Evolutionary conservation across 2,329 filamentous ascomycete genomes (phyloP).

Genomic region (Mollisia scopiformis): DNA sequence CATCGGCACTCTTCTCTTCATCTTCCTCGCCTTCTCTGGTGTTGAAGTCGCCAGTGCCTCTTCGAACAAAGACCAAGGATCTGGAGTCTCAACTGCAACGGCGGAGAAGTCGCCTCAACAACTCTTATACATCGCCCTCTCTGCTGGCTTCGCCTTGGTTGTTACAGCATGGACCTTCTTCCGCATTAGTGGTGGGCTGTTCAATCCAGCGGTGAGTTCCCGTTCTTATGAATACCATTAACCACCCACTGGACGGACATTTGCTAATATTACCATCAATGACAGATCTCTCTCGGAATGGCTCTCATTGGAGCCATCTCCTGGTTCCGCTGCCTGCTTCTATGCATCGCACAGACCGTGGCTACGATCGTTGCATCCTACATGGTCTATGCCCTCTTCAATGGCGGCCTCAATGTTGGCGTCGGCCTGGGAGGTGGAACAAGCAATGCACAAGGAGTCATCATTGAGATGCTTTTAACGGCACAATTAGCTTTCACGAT

Average conservation of each 20-base stretch:
- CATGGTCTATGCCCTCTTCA: constrained; percentile 46
- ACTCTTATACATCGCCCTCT: constrained; percentile 34
- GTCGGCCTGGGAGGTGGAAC: constrained; percentile 45
- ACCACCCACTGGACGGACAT: too few species aligned
- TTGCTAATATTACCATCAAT: background rate
- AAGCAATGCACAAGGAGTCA: constrained; percentile 47
- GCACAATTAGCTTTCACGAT: constrained; percentile 52
- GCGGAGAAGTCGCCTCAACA: constrained; percentile 13
- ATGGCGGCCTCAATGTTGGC: constrained; percentile 45
- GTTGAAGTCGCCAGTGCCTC: constrained; percentile 29
- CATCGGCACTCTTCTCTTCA: constrained; percentile 49
- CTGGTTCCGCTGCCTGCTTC: constrained; percentile 35
- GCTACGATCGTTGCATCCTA: constrained; percentile 44
- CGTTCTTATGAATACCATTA: background rate
- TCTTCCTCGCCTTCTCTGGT: constrained; percentile 36
- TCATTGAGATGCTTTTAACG: constrained; percentile 53
- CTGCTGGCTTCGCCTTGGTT: constrained; percentile 39
- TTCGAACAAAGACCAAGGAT: constrained; percentile 37
- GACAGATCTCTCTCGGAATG: constrained; percentile 42
- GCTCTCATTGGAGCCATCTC: constrained; percentile 41
- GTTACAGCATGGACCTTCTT: constrained; percentile 52
- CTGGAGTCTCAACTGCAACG: constrained; percentile 23
- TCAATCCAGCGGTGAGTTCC: constrained; percentile 49
- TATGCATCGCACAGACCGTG: constrained; percentile 38
- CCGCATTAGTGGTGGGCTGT: constrained; percentile 52